Evolutionary conservation across 2,329 filamentous ascomycete species (phyloP).

Genomic region (Ceratocystis ficicola): DNA sequence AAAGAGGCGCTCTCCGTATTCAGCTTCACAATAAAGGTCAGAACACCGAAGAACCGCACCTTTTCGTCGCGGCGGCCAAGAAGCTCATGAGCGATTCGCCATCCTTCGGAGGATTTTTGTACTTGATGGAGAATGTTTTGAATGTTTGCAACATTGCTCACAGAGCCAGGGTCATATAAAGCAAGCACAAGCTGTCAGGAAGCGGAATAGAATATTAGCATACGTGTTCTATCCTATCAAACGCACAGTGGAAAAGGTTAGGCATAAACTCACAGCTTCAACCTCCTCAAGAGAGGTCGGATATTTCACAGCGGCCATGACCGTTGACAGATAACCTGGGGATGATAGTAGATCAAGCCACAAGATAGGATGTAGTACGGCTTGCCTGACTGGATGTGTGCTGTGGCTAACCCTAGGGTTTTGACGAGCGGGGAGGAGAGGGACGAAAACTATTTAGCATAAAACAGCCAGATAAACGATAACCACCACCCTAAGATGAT

Average conservation of each 20-base stretch:
- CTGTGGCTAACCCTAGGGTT: background rate
- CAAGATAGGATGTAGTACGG: background rate
- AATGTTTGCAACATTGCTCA: constrained; percentile 37
- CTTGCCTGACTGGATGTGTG: background rate
- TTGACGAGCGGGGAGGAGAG: background rate
- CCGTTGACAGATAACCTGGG: background rate
- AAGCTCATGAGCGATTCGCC: constrained; percentile 71
- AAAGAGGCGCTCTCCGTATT: constrained; percentile 63
- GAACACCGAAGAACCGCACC: constrained; percentile 80
- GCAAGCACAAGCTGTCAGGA: constrained; percentile 36
- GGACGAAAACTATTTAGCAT: background rate
- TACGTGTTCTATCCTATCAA: background rate
- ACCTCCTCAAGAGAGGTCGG: constrained; percentile 21
- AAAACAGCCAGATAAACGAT: background rate
- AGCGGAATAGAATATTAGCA: background rate
- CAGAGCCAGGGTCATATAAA: constrained; percentile 42
- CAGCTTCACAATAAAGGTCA: constrained; percentile 88
- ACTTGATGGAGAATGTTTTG: constrained; percentile 68
- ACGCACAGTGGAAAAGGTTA: background rate
- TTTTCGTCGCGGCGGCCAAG: constrained; percentile 57
- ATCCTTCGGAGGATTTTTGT: constrained; percentile 69
- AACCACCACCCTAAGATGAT: no score
- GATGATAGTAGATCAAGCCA: background rate
- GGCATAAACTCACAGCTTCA: constrained; percentile 20
- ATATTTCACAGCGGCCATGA: constrained; percentile 17